Evolutionary conservation across 768 basidiomycete genomes (phyloP).

Genomic region (Paxillus ammoniavirescens): DNA sequence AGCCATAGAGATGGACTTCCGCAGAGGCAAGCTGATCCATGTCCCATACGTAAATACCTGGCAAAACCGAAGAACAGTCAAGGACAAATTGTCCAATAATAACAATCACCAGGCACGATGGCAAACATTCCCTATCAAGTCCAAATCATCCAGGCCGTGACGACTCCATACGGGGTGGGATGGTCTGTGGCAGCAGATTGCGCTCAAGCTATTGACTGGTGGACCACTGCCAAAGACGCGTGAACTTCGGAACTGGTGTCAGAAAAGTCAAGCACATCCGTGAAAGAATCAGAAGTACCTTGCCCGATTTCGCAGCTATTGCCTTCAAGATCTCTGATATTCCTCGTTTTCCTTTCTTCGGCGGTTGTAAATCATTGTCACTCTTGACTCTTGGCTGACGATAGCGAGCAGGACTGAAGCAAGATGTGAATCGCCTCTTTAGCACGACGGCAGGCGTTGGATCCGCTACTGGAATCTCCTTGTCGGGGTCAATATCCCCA

Average conservation of each 20-base stretch:
- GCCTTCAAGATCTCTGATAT: constrained; percentile 19
- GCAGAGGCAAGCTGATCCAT: constrained; percentile 6
- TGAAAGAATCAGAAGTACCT: constrained; percentile 18
- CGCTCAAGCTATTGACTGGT: background rate
- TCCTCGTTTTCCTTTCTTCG: constrained; percentile 9
- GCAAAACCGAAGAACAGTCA: constrained; percentile 15
- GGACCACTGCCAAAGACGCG: constrained; percentile 18
- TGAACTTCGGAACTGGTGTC: constrained; percentile 19
- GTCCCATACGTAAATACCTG: constrained; percentile 22
- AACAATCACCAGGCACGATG: background rate
- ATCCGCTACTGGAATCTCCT: constrained; percentile 2
- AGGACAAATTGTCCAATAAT: constrained; percentile 10
- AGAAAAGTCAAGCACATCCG: constrained; percentile 18
- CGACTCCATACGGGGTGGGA: background rate
- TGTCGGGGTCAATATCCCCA: constrained; percentile 7
- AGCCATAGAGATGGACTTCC: constrained; percentile 7
- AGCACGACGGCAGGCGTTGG: constrained; percentile 3
- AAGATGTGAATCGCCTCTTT: constrained; percentile 5
- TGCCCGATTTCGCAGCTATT: constrained; percentile 20
- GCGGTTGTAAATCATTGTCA: constrained; percentile 7
- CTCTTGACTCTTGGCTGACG: constrained; percentile 2
- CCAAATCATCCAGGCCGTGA: background rate
- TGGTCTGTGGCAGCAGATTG: background rate
- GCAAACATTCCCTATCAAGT: background rate
- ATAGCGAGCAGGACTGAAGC: constrained; percentile 5